Percentiles rank a stretch among this genome's conserved stretches.
phyloP scores from a whole-genome alignment of 352 stramenopile genomes.

The Pelagophyceae sp. region DNA sequence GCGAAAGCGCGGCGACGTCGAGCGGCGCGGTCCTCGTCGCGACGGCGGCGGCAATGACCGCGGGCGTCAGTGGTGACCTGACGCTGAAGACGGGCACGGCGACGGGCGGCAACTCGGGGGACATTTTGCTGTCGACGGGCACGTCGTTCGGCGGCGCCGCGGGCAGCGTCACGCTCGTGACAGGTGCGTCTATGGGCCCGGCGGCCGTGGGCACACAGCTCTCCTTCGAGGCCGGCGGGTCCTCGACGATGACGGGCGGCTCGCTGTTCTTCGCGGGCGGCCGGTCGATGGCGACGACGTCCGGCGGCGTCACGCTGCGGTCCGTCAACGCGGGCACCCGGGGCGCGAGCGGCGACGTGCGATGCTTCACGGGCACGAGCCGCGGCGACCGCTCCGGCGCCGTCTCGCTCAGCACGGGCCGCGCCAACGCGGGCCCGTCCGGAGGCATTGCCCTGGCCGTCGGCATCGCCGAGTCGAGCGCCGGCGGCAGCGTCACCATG shows the following conservation, averaged over 20 bases:
- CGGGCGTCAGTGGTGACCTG: constrained; percentile 8
- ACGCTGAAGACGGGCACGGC: constrained; percentile 20
- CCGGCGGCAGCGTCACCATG: constrained; percentile 20
- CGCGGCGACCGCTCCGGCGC: constrained; percentile 1
- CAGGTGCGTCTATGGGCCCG: no score
- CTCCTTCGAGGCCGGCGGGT: neutral
- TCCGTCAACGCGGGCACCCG: constrained; percentile 34
- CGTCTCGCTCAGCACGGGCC: constrained; percentile 4
- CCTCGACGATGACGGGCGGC: neutral
- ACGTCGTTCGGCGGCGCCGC: constrained; percentile 9
- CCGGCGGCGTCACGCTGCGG: constrained; percentile 16
- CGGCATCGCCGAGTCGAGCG: neutral
- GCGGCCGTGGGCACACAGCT: neutral
- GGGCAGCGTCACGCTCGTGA: neutral
- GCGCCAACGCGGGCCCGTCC: neutral
- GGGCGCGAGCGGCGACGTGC: constrained; percentile 40
- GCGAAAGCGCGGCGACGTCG: neutral
- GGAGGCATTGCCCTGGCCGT: constrained; percentile 32
- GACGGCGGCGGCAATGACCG: neutral
- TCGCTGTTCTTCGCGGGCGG: neutral
- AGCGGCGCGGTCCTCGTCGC: neutral
- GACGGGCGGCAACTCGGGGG: constrained; percentile 4
- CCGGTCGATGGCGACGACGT: neutral
- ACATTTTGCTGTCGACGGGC: constrained; percentile 12
- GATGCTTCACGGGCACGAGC: constrained; percentile 43